phyloP scores from a whole-genome alignment of 139 green algal genomes.

The Haematococcus lacustris region DNA sequence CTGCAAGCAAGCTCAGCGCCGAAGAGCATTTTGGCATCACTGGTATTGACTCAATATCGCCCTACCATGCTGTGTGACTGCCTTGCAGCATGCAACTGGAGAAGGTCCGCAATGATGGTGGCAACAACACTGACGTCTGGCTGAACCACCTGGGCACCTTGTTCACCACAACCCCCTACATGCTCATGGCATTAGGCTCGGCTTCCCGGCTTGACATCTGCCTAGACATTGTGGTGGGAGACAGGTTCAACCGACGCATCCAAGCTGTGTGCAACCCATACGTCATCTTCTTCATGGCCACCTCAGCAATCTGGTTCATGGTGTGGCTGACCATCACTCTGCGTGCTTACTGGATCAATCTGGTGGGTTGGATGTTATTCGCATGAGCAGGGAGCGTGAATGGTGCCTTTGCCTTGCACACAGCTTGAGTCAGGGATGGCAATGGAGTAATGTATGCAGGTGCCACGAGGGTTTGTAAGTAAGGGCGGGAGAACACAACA shows the following conservation, averaged over 20 bases:
- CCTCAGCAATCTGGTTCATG: slow-evolving; percentile 14
- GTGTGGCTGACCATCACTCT: slow-evolving; percentile 8
- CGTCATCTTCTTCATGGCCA: slow-evolving; percentile 29
- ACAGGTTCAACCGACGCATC: too few relatives aligned
- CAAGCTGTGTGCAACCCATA: slow-evolving; percentile 16
- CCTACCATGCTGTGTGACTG: not conserved
- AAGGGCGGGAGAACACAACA: too few relatives aligned
- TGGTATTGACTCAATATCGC: not conserved
- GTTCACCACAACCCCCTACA: slow-evolving; percentile 14
- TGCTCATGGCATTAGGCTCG: slow-evolving; percentile 20
- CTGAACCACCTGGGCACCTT: slow-evolving; percentile 23
- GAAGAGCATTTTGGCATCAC: not conserved
- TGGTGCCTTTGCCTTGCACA: too few relatives aligned
- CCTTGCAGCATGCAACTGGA: slow-evolving; percentile 23
- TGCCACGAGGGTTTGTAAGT: too few relatives aligned
- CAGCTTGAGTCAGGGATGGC: too few relatives aligned
- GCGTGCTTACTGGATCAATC: slow-evolving; percentile 3
- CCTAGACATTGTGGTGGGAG: slow-evolving; percentile 6
- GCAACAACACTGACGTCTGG: slow-evolving; percentile 42
- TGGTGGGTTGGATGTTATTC: too few relatives aligned
- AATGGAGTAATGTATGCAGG: too few relatives aligned
- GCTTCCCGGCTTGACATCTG: slow-evolving; percentile 23
- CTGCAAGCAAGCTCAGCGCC: not conserved
- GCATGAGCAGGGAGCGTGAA: too few relatives aligned
- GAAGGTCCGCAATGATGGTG: slow-evolving; percentile 38